Conservation (phyloP, 768 basidiomycete genomes). For the Filobasidium wieringae region DNA sequence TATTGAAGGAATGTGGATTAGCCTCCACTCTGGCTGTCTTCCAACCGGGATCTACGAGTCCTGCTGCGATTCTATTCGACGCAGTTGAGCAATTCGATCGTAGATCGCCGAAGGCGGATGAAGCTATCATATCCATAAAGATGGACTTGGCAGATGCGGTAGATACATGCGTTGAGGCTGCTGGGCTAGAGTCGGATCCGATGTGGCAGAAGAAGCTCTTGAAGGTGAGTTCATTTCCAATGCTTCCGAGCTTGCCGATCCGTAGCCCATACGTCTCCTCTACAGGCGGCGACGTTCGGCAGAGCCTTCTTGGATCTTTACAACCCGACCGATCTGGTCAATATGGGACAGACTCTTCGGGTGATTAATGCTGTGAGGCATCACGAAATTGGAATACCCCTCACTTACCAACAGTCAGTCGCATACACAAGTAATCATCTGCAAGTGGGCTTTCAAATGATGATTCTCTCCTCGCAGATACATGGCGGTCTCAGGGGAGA, state of each 20-base stretch:
- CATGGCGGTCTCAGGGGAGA: constrained; percentile 62
- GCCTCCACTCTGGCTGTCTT: constrained; percentile 73
- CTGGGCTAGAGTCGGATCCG: constrained; percentile 81
- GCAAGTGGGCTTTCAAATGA: neutral
- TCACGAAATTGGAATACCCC: constrained; percentile 83
- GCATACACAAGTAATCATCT: neutral
- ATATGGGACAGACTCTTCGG: constrained; percentile 82
- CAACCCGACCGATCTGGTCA: constrained; percentile 81
- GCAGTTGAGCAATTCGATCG: constrained; percentile 78
- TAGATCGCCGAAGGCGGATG: constrained; percentile 82
- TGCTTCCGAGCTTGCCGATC: constrained; percentile 1
- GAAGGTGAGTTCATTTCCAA: constrained; percentile 45
- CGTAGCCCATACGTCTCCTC: too few relatives aligned
- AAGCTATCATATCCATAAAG: constrained; percentile 75
- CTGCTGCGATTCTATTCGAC: constrained; percentile 81
- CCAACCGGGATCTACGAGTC: constrained; percentile 80
- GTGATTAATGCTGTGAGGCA: constrained; percentile 86
- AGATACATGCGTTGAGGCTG: constrained; percentile 85
- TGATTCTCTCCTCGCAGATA: constrained; percentile 50
- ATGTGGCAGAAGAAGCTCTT: constrained; percentile 78
- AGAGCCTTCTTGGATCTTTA: constrained; percentile 85
- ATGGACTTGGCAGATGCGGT: constrained; percentile 77
- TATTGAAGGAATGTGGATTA: constrained; percentile 38
- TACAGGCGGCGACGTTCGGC: constrained; percentile 96
- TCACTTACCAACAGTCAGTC: constrained; percentile 78